A percentile compares a stretch with the other conserved stretches of the same genome.
Conservation (phyloP, 2,329 filamentous ascomycete species). For the Daldinia sp. region DNA sequence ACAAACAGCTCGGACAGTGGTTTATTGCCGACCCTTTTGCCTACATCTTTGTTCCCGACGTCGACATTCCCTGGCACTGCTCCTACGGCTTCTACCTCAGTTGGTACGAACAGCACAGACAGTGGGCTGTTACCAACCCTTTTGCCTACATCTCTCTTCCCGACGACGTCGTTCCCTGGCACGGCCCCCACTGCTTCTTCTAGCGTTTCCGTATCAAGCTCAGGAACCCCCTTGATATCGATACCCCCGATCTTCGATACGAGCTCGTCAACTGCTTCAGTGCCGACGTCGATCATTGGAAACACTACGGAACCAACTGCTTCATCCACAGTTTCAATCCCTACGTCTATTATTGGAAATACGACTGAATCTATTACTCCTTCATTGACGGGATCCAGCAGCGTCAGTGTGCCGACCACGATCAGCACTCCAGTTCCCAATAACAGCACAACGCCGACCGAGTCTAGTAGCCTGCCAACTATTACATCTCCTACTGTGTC, state of each 20-base stretch:
- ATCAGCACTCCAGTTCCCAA: constrained; percentile 21
- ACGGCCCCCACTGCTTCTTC: constrained; percentile 12
- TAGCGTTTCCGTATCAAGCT: constrained; percentile 18
- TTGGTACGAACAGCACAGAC: constrained; percentile 13
- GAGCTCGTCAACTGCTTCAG: constrained; percentile 21
- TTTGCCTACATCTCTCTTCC: constrained; percentile 20
- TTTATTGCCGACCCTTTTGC: constrained; percentile 34
- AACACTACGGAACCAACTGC: constrained; percentile 42
- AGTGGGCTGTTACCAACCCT: constrained; percentile 35
- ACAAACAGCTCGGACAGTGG: constrained; percentile 22
- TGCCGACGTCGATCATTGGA: constrained; percentile 28
- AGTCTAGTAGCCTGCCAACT: constrained; percentile 20
- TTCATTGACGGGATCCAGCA: constrained; percentile 34
- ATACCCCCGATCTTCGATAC: constrained; percentile 34
- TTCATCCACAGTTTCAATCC: constrained; percentile 12
- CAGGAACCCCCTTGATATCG: constrained; percentile 27
- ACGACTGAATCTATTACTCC: constrained; percentile 39
- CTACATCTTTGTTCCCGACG: constrained; percentile 22
- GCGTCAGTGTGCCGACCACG: constrained; percentile 24
- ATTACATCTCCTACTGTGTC: constrained; percentile 29
- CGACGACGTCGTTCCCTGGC: constrained; percentile 33
- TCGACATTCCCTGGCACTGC: constrained; percentile 39
- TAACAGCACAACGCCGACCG: constrained; percentile 35
- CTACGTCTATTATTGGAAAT: constrained; percentile 37
- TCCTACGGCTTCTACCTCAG: constrained; percentile 16